Evolutionary conservation across 306 rosid genomes (phyloP), one percentile per base, ranked within the genome.

Genomic region (Cucumis cinereus): DNA sequence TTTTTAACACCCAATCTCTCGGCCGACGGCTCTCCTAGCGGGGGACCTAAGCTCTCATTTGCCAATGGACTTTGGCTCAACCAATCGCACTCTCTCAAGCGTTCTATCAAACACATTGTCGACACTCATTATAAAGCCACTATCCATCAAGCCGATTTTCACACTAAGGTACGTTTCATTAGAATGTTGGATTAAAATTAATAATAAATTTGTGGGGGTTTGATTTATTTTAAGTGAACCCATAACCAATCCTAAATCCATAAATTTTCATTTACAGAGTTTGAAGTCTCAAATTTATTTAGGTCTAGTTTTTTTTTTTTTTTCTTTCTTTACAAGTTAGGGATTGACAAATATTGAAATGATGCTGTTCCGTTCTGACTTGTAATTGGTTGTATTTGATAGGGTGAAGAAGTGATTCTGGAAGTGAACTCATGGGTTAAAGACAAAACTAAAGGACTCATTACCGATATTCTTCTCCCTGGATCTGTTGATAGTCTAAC

Each of bases 1-100:
- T 84, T 88, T 81, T 81, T 86, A 56, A 81, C 84, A 54, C 26
- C 89, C 56, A 82, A 81, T 4, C 82, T 91, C 11, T 79, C 87
- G 64, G 23, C 88, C 35, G 92, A 93, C 17, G 94, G 79, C 6
- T 75, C 85, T 30, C 69, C 81, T 50, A 14, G 52, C 64, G 97
- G 97, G 17, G 97, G 98, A 4, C 98, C 97, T 19, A 81, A 77
- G 20, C 79, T 91, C 79, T 77, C 86, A 8, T 91, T 85, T 70
- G 89, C 87, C 2, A 72, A 87, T 66, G 89, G 93, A 35, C 57
- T 82, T 22, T 93, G 97, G 97, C 74, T 90, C 30, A 88, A 93
- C 8, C 83, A 79, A 73, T 66, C 92, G 22, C 84, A 89, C 8
- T 47, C 89, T 41, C 84, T 88, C 77, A 87, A 85, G 26, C 77